A percentile compares a stretch with the other conserved stretches of the same genome.
These are phyloP conservation scores for Fraxinus floribunda DNA, from an alignment of 305 asterid genomes.

Conservation along the genomic window DNA sequence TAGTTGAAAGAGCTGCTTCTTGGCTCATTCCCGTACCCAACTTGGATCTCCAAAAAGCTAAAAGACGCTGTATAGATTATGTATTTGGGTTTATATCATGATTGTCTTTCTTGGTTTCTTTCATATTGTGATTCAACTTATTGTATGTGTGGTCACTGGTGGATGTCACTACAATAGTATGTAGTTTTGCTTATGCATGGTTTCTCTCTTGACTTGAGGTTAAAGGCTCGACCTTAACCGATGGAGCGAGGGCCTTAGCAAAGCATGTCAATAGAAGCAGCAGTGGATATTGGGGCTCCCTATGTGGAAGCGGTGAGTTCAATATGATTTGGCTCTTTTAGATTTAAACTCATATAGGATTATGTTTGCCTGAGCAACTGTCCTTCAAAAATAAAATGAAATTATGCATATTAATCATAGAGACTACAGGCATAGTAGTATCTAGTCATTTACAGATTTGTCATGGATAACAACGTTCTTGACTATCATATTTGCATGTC, in stretches of 20 bases:
- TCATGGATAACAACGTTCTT: background rate
- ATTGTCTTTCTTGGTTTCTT: background rate
- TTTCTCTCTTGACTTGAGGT: slow-evolving; percentile 42
- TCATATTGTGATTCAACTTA: slow-evolving; percentile 4
- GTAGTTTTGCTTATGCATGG: slow-evolving; percentile 22
- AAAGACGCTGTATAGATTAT: background rate
- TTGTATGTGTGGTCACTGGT: slow-evolving; percentile 2
- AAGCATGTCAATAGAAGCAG: slow-evolving; percentile 72
- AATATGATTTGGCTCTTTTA: slow-evolving; percentile 21
- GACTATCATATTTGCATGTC: slow-evolving; percentile 19
- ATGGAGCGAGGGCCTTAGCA: slow-evolving; percentile 85
- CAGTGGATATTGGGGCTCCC: slow-evolving; percentile 63
- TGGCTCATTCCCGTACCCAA: background rate
- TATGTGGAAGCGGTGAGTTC: slow-evolving; percentile 68
- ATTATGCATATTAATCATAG: background rate
- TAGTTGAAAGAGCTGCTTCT: background rate
- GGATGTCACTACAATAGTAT: slow-evolving; percentile 13
- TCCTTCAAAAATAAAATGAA: background rate
- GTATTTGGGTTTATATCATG: background rate
- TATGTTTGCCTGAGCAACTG: background rate
- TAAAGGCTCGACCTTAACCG: slow-evolving; percentile 61
- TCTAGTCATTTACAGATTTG: background rate
- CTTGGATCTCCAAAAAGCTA: background rate
- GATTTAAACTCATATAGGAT: background rate
- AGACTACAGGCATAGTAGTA: background rate